Percentiles rank a stretch among this genome's conserved stretches.
phyloP scores from a whole-genome alignment of 2,329 filamentous ascomycete genomes.

The Raffaelea albimanens region DNA sequence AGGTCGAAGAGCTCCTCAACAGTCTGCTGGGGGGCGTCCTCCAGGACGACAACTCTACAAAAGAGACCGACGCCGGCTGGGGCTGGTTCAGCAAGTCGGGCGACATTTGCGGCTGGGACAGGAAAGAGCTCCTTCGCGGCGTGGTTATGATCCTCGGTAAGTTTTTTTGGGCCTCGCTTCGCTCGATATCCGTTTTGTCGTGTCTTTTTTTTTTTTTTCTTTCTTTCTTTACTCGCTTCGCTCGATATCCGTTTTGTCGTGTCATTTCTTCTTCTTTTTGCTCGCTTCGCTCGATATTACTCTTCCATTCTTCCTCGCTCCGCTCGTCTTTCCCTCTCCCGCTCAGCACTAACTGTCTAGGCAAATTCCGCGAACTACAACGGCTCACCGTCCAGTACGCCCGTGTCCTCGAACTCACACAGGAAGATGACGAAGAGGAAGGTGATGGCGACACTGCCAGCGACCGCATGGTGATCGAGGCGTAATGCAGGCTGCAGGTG shows the following conservation, averaged over 20 bases:
- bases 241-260: too few species aligned
- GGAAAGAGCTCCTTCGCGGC: slow-evolving; percentile 77
- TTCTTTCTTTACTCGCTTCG: too few species aligned
- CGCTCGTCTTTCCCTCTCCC: neutral
- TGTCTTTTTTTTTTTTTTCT: neutral
- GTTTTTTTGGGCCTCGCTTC: slow-evolving; percentile 20
- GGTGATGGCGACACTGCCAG: slow-evolving; percentile 6
- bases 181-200: neutral
- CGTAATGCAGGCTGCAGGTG: too few species aligned
- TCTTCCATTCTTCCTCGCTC: too few species aligned
- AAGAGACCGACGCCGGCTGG: slow-evolving; percentile 28
- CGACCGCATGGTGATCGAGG: slow-evolving; percentile 12
- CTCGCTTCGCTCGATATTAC: neutral
- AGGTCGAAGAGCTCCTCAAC: slow-evolving; percentile 87
- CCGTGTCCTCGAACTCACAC: slow-evolving; percentile 59
- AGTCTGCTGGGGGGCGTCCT: slow-evolving; percentile 66
- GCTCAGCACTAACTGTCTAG: slow-evolving; percentile 36
- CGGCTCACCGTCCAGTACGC: slow-evolving; percentile 93
- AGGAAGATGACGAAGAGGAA: slow-evolving; percentile 36
- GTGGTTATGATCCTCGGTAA: slow-evolving; percentile 88
- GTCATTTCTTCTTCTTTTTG: neutral
- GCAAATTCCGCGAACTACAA: slow-evolving; percentile 92
- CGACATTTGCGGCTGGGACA: slow-evolving; percentile 82
- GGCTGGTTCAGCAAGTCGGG: slow-evolving; percentile 61
- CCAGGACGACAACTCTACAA: slow-evolving; percentile 32